These are phyloP conservation scores for Tolypocladium ovalisporum DNA, from an alignment of 2,329 filamentous ascomycete species.

Conservation along the genomic window DNA sequence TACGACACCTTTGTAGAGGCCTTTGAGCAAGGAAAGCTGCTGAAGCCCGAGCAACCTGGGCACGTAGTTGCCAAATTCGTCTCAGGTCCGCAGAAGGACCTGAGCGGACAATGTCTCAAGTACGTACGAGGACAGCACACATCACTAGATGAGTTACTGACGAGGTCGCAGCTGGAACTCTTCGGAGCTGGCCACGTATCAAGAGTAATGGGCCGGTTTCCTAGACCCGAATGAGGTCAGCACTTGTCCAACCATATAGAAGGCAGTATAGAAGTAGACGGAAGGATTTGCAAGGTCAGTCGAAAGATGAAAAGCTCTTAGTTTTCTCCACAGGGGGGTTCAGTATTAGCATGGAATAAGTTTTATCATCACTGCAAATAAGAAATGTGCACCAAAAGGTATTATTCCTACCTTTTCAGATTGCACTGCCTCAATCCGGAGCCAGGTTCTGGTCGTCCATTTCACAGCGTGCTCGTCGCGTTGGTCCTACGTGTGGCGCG, in stretches of 20 bases:
- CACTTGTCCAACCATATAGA: slow-evolving; percentile 5
- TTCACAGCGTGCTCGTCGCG: background rate
- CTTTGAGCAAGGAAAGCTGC: slow-evolving; percentile 58
- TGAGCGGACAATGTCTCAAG: slow-evolving; percentile 70
- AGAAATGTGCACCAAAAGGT: slow-evolving; percentile 12
- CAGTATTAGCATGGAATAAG: slow-evolving; percentile 70
- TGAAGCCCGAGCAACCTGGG: slow-evolving; percentile 76
- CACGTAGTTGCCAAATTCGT: slow-evolving; percentile 75
- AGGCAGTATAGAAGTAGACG: slow-evolving; percentile 9
- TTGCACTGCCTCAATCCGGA: background rate
- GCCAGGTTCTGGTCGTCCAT: background rate
- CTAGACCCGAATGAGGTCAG: slow-evolving; percentile 8
- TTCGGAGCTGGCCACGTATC: slow-evolving; percentile 41
- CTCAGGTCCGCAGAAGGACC: slow-evolving; percentile 47
- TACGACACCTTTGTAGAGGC: slow-evolving; percentile 60
- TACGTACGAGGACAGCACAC: slow-evolving; percentile 26
- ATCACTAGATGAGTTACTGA: slow-evolving; percentile 7
- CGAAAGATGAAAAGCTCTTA: slow-evolving; percentile 79
- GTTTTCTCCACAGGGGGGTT: slow-evolving; percentile 54
- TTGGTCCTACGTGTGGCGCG: background rate
- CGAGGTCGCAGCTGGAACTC: slow-evolving; percentile 23
- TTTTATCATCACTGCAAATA: slow-evolving; percentile 50
- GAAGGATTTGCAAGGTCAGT: slow-evolving; percentile 43
- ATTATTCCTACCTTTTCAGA: slow-evolving; percentile 13
- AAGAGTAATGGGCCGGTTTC: slow-evolving; percentile 18